Evolutionary conservation across 2,329 filamentous ascomycete species (phyloP).

Genomic region (Fusarium metavorans): DNA sequence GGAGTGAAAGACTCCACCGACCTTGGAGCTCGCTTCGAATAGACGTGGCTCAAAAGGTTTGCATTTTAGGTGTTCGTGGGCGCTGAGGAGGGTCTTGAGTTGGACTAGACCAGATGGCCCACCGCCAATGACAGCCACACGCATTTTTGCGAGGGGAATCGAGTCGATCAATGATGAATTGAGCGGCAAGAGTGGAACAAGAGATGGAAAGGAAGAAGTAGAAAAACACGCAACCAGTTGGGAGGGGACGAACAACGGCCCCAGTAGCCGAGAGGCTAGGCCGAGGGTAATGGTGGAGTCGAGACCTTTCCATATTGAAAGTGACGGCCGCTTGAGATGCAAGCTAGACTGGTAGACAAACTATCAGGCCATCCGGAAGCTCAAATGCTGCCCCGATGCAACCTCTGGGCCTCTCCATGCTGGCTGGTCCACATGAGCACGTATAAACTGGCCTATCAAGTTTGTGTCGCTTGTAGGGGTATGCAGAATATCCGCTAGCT

Average conservation of each 20-base stretch:
- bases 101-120: constrained; percentile 7
- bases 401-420: neutral
- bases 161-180: neutral
- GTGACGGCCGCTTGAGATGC: neutral
- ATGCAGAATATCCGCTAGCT: neutral
- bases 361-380: neutral
- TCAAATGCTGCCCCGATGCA: neutral
- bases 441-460: neutral
- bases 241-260: neutral
- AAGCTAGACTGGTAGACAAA: neutral
- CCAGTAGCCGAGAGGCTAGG: neutral
- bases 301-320: neutral
- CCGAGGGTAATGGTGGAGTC: neutral
- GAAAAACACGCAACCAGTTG: neutral
- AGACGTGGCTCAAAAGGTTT: constrained; percentile 1
- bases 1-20: constrained; percentile 8
- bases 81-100: constrained; percentile 5
- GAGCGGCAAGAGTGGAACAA: neutral
- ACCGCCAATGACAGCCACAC: constrained; percentile 11
- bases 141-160: neutral
- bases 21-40: constrained; percentile 1
- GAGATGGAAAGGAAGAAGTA: neutral
- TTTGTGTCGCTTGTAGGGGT: neutral
- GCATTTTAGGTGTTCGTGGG: constrained; percentile 4
- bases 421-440: neutral